Percentiles rank a stretch among this genome's conserved stretches.
phyloP scores from a whole-genome alignment of 768 basidiomycete species.

The Calocybe gangraenosa region DNA sequence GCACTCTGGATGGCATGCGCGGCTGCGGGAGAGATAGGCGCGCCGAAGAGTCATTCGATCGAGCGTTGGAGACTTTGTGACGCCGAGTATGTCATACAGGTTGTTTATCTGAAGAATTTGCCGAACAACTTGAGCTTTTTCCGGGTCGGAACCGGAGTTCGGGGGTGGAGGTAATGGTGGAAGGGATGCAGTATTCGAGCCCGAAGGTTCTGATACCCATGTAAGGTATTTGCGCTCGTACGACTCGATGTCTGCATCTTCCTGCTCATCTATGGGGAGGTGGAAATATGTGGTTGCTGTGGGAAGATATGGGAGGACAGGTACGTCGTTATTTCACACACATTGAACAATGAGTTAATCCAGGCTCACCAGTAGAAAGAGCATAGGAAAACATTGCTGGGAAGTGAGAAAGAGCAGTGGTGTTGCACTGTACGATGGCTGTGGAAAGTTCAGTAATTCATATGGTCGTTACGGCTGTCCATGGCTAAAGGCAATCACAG shows the following conservation, averaged over 20 bases:
- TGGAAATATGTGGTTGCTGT: conserved; percentile 61
- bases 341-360: no score
- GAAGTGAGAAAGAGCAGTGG: conserved; percentile 5
- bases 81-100: conserved; percentile 71
- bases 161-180: conserved; percentile 4
- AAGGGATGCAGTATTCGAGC: conserved; percentile 16
- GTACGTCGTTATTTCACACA: not conserved
- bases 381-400: conserved; percentile 42
- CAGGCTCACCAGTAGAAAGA: conserved; percentile 35
- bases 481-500: conserved; percentile 56
- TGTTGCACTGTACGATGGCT: not conserved
- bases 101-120: conserved; percentile 59
- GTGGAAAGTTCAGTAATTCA: conserved; percentile 9
- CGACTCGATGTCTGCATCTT: conserved; percentile 41
- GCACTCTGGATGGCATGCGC: conserved; percentile 83
- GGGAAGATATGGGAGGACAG: conserved; percentile 4
- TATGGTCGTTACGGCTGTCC: conserved; percentile 2
- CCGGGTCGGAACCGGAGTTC: conserved; percentile 4
- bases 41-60: conserved; percentile 65
- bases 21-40: conserved; percentile 73
- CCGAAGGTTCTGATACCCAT: conserved; percentile 40
- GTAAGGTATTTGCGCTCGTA: conserved; percentile 45
- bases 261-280: conserved; percentile 57
- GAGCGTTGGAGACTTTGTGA: conserved; percentile 41
- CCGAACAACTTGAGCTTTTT: conserved; percentile 31